Conservation (phyloP, 2,329 filamentous ascomycete species). For the Chalara sp. region DNA sequence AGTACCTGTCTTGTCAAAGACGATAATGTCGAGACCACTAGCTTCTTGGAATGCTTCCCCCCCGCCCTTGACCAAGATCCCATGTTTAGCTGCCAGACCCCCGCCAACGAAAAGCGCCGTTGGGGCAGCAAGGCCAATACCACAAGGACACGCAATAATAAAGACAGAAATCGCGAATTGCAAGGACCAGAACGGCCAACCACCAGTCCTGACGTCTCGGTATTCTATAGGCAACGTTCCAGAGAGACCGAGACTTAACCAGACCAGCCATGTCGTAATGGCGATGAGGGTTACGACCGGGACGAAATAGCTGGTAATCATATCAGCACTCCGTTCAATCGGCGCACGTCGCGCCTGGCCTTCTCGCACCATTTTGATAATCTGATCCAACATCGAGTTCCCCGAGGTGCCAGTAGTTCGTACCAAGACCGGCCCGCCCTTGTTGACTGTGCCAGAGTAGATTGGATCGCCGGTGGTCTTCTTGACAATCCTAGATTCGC, state of each 20-base stretch:
- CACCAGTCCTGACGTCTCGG: slow-evolving; percentile 45
- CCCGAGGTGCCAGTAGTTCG: slow-evolving; percentile 59
- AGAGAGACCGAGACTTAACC: slow-evolving; percentile 58
- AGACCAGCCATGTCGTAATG: slow-evolving; percentile 63
- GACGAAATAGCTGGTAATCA: slow-evolving; percentile 70
- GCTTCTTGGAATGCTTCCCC: slow-evolving; percentile 54
- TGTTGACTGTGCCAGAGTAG: slow-evolving; percentile 70
- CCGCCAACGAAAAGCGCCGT: slow-evolving; percentile 53
- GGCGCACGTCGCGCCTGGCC: slow-evolving; percentile 70
- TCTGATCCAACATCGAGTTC: slow-evolving; percentile 71
- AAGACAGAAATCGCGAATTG: slow-evolving; percentile 66
- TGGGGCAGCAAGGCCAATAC: slow-evolving; percentile 52
- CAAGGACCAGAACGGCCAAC: slow-evolving; percentile 67
- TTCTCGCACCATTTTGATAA: slow-evolving; percentile 69
- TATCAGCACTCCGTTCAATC: slow-evolving; percentile 67
- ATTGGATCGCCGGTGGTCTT: slow-evolving; percentile 59
- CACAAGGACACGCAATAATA: slow-evolving; percentile 53
- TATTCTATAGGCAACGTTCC: slow-evolving; percentile 51
- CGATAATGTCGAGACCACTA: slow-evolving; percentile 44
- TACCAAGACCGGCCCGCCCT: slow-evolving; percentile 53
- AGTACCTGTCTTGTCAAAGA: slow-evolving; percentile 57
- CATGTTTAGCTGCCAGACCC: slow-evolving; percentile 47
- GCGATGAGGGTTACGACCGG: slow-evolving; percentile 65
- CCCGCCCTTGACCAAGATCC: slow-evolving; percentile 51
- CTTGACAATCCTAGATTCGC: slow-evolving; percentile 61